Evolutionary conservation across 805 yeast species (phyloP), one percentile per base, ranked within the genome.

Genomic region (Kluyveromyces siamensis): DNA sequence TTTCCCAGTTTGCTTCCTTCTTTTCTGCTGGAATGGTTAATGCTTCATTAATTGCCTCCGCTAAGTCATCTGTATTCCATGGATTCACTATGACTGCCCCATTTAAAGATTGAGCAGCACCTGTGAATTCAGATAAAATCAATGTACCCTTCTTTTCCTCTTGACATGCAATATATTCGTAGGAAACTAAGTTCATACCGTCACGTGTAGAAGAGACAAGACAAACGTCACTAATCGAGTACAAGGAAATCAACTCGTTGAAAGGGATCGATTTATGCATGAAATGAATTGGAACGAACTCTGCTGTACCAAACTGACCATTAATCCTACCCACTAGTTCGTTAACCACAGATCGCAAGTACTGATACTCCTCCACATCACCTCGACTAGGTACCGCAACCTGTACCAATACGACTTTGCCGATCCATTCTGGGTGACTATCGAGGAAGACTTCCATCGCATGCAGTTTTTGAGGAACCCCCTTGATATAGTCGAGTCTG

Each of bases 311-410:
- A 63, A 88, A 93, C 56, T 82, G 80, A 30, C 99, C 99, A 66
- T 93, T 93, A 62, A 93, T 89, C 60, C 99, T 76, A 33, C 99
- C 99, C 35, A 93, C 97, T 37, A 93, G 74, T 68, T 93, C 99
- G 64, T 93, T 93, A 21, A 95, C 98, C 8, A 87, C 89, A 1
- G 97, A 88, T 51, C 99, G 77, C 55, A 93, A 71, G 55, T 87
- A 83, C 63, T 93, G 98, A 66, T 93, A 95, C 65, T 95, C 99
- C 68, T 95, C 99, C 21, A 93, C 99, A 59, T 91, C 99, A 40
- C 96, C 97, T 58, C 99, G 77, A 17, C 96, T 85, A 3, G 99
- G 99, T 18, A 93, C 97, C 0, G 99, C 99, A 36, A 93, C 91
- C 68, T 93, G 99, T 8, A 93, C 91, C 45, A 93, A 72, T 2